These are phyloP conservation scores for Cyberlindnera meyerae DNA, from an alignment of 805 yeast genomes.

Conservation along the genomic window DNA sequence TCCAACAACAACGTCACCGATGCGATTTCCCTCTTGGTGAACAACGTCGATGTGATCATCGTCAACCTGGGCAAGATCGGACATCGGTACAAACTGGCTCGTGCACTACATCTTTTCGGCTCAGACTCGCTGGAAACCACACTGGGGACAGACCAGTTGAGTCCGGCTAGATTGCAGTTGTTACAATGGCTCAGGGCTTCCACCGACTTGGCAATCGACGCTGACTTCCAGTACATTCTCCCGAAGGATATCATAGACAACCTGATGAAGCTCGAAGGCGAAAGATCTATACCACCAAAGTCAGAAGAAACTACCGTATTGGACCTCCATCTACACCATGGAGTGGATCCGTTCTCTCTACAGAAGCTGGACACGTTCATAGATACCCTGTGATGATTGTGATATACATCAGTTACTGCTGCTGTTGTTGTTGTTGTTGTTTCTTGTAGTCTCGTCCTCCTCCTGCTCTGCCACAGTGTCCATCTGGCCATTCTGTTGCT, in stretches of 20 bases:
- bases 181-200: neutral
- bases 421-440: neutral
- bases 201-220: neutral
- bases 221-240: slow-evolving; percentile 7
- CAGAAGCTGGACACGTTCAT: slow-evolving; percentile 11
- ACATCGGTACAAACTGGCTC: slow-evolving; percentile 1
- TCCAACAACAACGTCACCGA: slow-evolving; percentile 1
- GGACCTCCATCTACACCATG: slow-evolving; percentile 4
- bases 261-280: slow-evolving; percentile 1
- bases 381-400: too few relatives aligned
- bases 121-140: slow-evolving; percentile 4
- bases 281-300: too few relatives aligned
- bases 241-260: slow-evolving; percentile 9
- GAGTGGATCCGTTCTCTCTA: slow-evolving; percentile 9
- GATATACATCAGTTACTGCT: too few relatives aligned
- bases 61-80: slow-evolving; percentile 7
- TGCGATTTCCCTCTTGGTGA: slow-evolving; percentile 1
- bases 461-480: too few relatives aligned
- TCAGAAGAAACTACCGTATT: slow-evolving; percentile 1
- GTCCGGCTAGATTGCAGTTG: slow-evolving; percentile 3
- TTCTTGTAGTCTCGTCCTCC: slow-evolving; percentile 6
- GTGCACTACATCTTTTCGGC: slow-evolving; percentile 6
- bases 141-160: slow-evolving; percentile 1
- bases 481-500: slow-evolving; percentile 11
- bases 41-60: slow-evolving; percentile 6